Evolutionary conservation across 2,329 filamentous ascomycete species (phyloP), one percentile per base, ranked within the genome.

Genomic region (Stylonectria norvegica): DNA sequence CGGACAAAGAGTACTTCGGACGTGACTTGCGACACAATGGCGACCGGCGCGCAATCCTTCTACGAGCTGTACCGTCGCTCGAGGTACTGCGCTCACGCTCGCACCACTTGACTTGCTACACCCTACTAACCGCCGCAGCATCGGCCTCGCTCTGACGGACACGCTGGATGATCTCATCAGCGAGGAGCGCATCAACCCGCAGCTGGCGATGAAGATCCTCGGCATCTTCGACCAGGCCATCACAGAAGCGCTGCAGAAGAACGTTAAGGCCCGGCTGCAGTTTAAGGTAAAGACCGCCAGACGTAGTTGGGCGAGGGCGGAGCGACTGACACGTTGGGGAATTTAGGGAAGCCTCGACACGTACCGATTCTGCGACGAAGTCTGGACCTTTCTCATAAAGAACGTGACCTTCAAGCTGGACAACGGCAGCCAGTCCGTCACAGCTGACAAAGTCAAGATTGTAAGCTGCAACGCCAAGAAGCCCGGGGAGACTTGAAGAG

Each of bases 371-470:
- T 98, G 93, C 72, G 93, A 98, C 69, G 93, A 98, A 71, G 93
- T 98, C 43, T 98, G 93, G 93, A 98, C 93, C 2, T 98, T 98
- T 66, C 79, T 98, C 43, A 95, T 98, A 69, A 96, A 96, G 69
- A 93, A 97, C 53, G 90, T 97, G 40, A 89, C 84, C n/a, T 97
- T 98, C 73, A 98, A 98, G 71, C 85, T 97, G 71, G 91, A 97
- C 56, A 88, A 85, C 37, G 76, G 76, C 53, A 80, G 78, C 41
- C 78, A 82, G 46, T 78, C 79, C 1, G 81, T 97, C 11, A 71
- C 78, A 25, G 89, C 90, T 15, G 91, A 96, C 62, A 91, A 89
- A 65, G 87, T 98, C 67, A 97, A 97, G 81, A 98, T 98, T 55
- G 93, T 98, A 35, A 94, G 88, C 68, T 97, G 91, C 69, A 95